Percentiles rank a stretch among this genome's conserved stretches.
Conservation (phyloP, 805 yeast species). For the Metschnikowia vanudenii region DNA sequence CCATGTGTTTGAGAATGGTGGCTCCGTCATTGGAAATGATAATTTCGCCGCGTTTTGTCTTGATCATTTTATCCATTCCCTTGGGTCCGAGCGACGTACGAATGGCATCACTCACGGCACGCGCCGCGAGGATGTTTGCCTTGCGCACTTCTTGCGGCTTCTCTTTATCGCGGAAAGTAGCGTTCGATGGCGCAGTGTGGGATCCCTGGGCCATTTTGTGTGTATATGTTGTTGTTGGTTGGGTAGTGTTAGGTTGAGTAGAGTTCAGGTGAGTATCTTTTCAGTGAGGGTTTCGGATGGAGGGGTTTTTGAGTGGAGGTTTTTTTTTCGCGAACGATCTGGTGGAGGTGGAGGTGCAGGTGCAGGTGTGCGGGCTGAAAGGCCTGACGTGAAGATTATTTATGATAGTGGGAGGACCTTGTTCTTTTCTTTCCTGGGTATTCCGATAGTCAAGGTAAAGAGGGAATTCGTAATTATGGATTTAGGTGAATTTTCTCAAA, state of each 20-base stretch:
- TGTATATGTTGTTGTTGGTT: neutral
- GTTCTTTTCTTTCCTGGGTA: too few species aligned
- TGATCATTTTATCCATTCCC: constrained; percentile 99
- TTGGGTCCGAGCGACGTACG: constrained; percentile 96
- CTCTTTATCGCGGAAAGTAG: constrained; percentile 88
- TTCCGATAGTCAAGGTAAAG: too few species aligned
- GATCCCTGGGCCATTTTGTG: constrained; percentile 20
- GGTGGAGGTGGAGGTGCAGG: too few species aligned
- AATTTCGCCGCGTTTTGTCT: constrained; percentile 87
- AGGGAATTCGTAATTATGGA: too few species aligned
- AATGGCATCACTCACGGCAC: constrained; percentile 94
- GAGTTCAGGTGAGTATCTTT: neutral
- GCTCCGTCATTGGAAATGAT: constrained; percentile 98
- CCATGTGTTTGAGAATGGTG: constrained; percentile 95
- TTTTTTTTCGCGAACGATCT: too few species aligned
- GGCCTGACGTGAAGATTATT: too few species aligned
- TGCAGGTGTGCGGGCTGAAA: too few species aligned
- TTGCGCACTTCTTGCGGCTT: constrained; percentile 93
- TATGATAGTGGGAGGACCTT: too few species aligned
- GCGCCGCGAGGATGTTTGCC: constrained; percentile 85
- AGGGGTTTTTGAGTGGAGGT: too few species aligned
- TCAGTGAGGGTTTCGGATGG: too few species aligned
- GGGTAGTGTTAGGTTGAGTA: neutral
- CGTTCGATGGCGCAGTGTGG: constrained; percentile 57
- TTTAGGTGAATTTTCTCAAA: too few species aligned